Conservation (phyloP, 768 basidiomycete species). For the Suillus americanus region DNA sequence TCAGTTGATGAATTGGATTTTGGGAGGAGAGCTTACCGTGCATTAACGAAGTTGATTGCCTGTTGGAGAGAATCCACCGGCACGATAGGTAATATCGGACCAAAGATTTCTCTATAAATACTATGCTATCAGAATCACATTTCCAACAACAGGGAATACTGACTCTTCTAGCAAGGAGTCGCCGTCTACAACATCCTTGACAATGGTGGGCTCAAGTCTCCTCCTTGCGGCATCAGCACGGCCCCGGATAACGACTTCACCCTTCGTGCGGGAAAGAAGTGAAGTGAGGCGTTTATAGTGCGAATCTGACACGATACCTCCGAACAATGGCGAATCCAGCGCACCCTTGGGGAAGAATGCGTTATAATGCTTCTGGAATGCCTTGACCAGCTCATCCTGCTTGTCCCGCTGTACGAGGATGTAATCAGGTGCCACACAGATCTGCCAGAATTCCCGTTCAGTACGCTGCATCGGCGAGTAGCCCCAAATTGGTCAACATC, state of each 20-base stretch:
- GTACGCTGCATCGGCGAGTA: not conserved
- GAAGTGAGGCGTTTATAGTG: constrained; percentile 57
- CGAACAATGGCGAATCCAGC: constrained; percentile 41
- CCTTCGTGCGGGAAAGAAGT: constrained; percentile 54
- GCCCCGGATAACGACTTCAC: constrained; percentile 45
- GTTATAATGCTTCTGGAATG: constrained; percentile 41
- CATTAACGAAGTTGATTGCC: constrained; percentile 54
- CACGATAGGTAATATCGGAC: constrained; percentile 66
- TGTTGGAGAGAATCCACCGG: constrained; percentile 54
- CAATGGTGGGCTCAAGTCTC: constrained; percentile 60
- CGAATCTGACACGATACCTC: constrained; percentile 50
- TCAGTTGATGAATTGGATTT: not conserved
- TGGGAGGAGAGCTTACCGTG: constrained; percentile 38
- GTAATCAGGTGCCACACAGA: constrained; percentile 47
- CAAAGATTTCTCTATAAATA: constrained; percentile 63
- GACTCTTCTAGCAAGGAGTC: constrained; percentile 67
- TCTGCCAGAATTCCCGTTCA: constrained; percentile 19
- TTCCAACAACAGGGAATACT: constrained; percentile 13
- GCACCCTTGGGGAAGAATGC: constrained; percentile 57
- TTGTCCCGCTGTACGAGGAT: constrained; percentile 39
- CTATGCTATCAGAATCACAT: not conserved
- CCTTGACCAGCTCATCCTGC: constrained; percentile 47
- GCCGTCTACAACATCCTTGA: constrained; percentile 49
- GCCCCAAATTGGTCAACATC: not conserved
- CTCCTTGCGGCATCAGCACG: constrained; percentile 35